A percentile compares a stretch with the other conserved stretches of the same genome.
These are phyloP conservation scores for Rhodamnia rubescens DNA, from an alignment of 345 rosid genomes.

Conservation along the genomic window DNA sequence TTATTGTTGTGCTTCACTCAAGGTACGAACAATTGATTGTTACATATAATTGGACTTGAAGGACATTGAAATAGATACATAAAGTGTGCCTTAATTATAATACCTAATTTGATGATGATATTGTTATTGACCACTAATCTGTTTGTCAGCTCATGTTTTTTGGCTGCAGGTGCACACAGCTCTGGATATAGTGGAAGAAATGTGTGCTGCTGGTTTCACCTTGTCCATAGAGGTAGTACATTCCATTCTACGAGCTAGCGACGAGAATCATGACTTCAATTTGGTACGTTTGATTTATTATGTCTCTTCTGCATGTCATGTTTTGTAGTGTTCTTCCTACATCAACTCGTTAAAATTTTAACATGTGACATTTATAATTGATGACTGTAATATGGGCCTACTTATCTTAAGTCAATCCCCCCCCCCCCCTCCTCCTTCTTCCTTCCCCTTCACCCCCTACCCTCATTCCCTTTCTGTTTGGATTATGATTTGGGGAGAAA, in stretches of 20 bases:
- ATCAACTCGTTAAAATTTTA: background rate
- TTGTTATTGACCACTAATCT: background rate
- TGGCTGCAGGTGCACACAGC: constrained; percentile 58
- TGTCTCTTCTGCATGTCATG: background rate
- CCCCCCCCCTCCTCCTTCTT: too few species aligned
- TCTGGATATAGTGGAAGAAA: constrained; percentile 54
- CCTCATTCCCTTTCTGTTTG: background rate
- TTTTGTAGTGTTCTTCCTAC: background rate
- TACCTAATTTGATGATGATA: background rate
- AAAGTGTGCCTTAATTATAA: background rate
- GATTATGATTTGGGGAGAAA: background rate
- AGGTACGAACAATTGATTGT: constrained; percentile 49
- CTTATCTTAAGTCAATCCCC: background rate
- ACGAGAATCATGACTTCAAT: constrained; percentile 47
- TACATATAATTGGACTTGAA: background rate
- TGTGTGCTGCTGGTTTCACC: constrained; percentile 42
- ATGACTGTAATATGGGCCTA: background rate
- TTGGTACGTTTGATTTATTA: constrained; percentile 32
- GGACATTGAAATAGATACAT: background rate
- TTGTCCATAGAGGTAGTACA: constrained; percentile 37
- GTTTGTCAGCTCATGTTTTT: constrained; percentile 2
- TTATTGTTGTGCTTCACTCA: constrained; percentile 32
- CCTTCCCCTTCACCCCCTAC: too few species aligned
- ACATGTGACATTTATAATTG: background rate
- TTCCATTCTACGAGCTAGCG: constrained; percentile 38